A percentile compares a stretch with the other conserved stretches of the same genome.
phyloP scores from a whole-genome alignment of 208 protist species.

The Acanthamoeba castellanii region DNA sequence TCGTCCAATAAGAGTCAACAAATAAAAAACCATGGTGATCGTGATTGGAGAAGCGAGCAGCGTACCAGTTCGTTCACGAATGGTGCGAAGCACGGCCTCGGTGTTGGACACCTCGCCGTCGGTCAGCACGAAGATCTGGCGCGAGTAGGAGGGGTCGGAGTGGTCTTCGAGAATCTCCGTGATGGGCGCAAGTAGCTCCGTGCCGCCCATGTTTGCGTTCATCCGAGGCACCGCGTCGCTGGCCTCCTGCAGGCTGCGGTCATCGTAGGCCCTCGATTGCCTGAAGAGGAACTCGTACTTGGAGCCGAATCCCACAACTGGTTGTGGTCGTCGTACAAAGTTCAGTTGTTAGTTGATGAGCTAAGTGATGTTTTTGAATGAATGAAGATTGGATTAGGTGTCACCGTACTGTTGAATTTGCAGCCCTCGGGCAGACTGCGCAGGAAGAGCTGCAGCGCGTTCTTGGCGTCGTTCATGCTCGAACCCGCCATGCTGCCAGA shows the following conservation, averaged over 20 bases:
- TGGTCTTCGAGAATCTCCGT: conserved; percentile 16
- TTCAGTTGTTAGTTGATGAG: background rate
- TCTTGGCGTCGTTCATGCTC: conserved; percentile 75
- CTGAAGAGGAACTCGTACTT: conserved; percentile 68
- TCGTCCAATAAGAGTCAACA: no score
- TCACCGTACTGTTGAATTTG: conserved; percentile 70
- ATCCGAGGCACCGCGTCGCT: conserved; percentile 53
- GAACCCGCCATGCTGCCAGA: conserved; percentile 81
- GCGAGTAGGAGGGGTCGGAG: conserved; percentile 31
- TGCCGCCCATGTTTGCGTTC: conserved; percentile 81
- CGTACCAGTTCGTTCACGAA: conserved; percentile 13
- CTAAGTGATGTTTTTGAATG: no score
- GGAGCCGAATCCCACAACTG: conserved; percentile 83
- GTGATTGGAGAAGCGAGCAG: no score
- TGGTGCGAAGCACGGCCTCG: background rate
- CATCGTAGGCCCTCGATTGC: conserved; percentile 29
- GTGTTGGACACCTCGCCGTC: conserved; percentile 86
- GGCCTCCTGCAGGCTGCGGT: conserved; percentile 69
- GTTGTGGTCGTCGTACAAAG: background rate
- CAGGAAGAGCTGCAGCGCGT: conserved; percentile 82
- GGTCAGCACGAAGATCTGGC: conserved; percentile 81
- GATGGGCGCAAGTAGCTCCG: conserved; percentile 80
- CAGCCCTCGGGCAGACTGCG: conserved; percentile 77
- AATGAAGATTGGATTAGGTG: no score
- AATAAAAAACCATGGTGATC: no score